These are phyloP conservation scores for Chlorella sorokiniana DNA, from an alignment of 139 green algal species.

Conservation along the genomic window DNA sequence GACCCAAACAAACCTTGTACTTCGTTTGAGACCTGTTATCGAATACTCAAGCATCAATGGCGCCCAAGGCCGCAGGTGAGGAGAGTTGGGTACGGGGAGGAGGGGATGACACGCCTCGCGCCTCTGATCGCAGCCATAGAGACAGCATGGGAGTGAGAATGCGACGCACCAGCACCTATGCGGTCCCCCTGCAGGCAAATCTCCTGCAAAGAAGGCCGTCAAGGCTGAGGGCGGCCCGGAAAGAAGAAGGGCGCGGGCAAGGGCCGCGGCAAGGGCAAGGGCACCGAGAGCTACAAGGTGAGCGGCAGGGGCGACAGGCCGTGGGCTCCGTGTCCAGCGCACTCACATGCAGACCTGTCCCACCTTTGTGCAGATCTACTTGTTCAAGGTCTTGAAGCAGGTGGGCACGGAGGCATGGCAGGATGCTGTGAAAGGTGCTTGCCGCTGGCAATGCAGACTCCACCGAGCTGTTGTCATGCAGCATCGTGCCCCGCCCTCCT, in stretches of 20 bases:
- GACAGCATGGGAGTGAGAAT: no score
- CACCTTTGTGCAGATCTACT: slow-evolving; percentile 4
- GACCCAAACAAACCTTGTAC: no score
- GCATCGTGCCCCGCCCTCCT: no score
- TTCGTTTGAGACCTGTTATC: no score
- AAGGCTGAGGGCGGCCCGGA: not conserved
- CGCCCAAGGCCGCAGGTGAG: not conserved
- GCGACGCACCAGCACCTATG: no score
- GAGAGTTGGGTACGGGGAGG: not conserved
- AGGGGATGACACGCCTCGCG: no score
- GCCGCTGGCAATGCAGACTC: not conserved
- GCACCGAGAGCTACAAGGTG: not conserved
- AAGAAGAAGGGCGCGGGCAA: not conserved
- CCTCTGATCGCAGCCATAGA: no score
- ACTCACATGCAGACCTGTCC: not conserved
- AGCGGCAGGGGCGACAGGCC: not conserved
- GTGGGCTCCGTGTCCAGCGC: not conserved
- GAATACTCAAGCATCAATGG: not conserved
- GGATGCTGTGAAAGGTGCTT: not conserved
- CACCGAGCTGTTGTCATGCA: not conserved
- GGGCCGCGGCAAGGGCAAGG: slow-evolving; percentile 7
- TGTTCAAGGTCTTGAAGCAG: slow-evolving; percentile 18
- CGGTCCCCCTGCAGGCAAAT: slow-evolving; percentile 8
- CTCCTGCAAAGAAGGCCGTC: not conserved
- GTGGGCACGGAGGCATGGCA: not conserved